Base-by-base conservation (phyloP, 257 asterid genomes). In the Fraxinus cuspidata region DNA sequence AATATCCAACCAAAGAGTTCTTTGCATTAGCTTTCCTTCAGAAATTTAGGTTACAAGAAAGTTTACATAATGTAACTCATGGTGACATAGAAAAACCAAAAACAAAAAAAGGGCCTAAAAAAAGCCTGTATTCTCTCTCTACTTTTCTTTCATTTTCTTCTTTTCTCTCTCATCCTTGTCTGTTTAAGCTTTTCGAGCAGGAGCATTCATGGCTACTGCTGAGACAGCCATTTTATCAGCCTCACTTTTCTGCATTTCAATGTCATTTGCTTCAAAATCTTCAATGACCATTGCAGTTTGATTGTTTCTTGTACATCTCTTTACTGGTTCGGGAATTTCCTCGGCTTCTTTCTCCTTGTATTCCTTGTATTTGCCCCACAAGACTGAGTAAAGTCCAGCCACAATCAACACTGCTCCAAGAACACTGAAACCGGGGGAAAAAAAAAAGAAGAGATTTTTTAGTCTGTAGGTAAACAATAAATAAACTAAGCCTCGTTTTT, bases 351-450 rank as follows among this genome's bases (percentile, higher is more conserved):
- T 83, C 77, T 88, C 92, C 72, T 90, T 79, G 80, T 60, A 78
- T 28, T 90, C 94, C 72, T 81, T 86, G 91, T 90, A 90, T 70
- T 90, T 90, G 0, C 95, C 95, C 95, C 95, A 90, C 79, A 88
- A 49, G 11, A 90, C 95, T 2, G 90, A 80, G 89, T 90, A 90
- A 1, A 90, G 84, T 5, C 95, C 92, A 2, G 77, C 77, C 70
- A 90, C 95, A 8, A 90, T 90, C 77, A 88, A 28, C 12, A 83
- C 88, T 63, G 91, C 91, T 5, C 95, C 95, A 18, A 90, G 82
- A 44, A 90, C 83, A 87, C 94, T 90, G 81, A 29, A 12, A 69
- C 12, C 25, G 23, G 53, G 23, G 2, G 1, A 42, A 42, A 65
- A 44, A n/a, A 2, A 69, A 25, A 18, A 2, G 11, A 5, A 42